phyloP scores from a whole-genome alignment of 805 yeast genomes.

The Saccharomycopsis sp. region DNA sequence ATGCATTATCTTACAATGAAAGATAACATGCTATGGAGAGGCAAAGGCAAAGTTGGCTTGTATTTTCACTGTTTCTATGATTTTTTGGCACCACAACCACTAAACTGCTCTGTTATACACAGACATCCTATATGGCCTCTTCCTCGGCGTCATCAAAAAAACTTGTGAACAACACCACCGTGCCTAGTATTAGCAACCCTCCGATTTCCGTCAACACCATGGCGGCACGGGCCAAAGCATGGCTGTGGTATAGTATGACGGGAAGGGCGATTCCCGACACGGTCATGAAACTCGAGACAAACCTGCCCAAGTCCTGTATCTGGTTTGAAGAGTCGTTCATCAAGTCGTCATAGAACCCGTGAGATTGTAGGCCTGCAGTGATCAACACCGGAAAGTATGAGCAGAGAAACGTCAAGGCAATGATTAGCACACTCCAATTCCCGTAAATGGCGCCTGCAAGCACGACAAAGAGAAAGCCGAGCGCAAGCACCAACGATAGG shows the following conservation, averaged over 20 bases:
- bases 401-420: conserved; percentile 11
- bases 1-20: too few relatives aligned
- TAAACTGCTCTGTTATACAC: too few relatives aligned
- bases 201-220: conserved; percentile 17
- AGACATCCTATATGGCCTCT: too few relatives aligned
- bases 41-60: too few relatives aligned
- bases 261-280: conserved; percentile 16
- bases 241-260: conserved; percentile 13
- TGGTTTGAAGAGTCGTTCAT: conserved; percentile 14
- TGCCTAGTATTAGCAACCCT: conserved; percentile 12
- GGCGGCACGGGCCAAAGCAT: conserved; percentile 12
- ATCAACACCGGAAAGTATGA: conserved; percentile 18
- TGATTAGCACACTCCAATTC: conserved; percentile 16
- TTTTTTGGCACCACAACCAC: too few relatives aligned
- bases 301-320: conserved; percentile 16
- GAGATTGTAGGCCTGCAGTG: conserved; percentile 6
- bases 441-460: conserved; percentile 20
- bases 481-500: conserved; percentile 17
- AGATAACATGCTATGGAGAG: too few relatives aligned
- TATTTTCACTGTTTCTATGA: too few relatives aligned
- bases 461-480: conserved; percentile 18
- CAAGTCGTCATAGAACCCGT: conserved; percentile 17
- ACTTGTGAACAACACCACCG: conserved; percentile 15
- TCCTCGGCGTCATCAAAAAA: conserved; percentile 14
- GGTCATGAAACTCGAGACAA: conserved; percentile 12